Percentiles rank a stretch among this genome's conserved stretches.
Conservation (phyloP, 108 stramenopile genomes). For the Nitzschia sp. region DNA sequence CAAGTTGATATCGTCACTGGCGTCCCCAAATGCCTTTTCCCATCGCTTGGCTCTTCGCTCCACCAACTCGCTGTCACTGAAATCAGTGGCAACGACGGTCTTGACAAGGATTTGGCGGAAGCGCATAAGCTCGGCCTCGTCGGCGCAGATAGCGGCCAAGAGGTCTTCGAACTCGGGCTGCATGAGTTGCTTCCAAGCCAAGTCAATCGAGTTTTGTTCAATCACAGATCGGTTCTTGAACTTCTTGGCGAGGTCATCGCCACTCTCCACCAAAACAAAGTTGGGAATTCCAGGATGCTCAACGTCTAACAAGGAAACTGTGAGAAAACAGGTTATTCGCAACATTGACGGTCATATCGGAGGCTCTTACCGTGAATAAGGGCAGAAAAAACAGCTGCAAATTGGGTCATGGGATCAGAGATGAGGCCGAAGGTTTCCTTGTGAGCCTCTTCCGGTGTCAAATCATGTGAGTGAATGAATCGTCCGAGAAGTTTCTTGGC, state of each 20-base stretch:
- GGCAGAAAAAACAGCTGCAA: constrained; percentile 47
- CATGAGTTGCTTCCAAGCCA: constrained; percentile 45
- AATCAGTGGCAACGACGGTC: constrained; percentile 36
- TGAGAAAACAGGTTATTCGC: too few relatives aligned
- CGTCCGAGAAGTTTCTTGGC: constrained; percentile 48
- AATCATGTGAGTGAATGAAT: not conserved
- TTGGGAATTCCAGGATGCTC: constrained; percentile 47
- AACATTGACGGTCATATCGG: too few relatives aligned
- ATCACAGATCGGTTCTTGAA: constrained; percentile 32
- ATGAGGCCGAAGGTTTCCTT: constrained; percentile 28
- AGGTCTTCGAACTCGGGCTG: constrained; percentile 41
- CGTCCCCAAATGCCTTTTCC: constrained; percentile 38
- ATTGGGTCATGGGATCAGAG: constrained; percentile 42
- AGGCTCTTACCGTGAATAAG: constrained; percentile 32
- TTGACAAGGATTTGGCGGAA: constrained; percentile 23
- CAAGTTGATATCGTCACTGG: constrained; percentile 5
- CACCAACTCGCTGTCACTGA: constrained; percentile 25
- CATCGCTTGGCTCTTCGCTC: constrained; percentile 27
- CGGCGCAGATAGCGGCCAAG: constrained; percentile 13
- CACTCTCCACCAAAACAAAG: constrained; percentile 29
- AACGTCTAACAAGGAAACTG: too few relatives aligned
- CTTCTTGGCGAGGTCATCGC: constrained; percentile 21
- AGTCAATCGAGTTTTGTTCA: constrained; percentile 36
- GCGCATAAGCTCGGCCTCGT: constrained; percentile 19
- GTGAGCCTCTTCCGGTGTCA: constrained; percentile 13